Evolutionary conservation across 2,329 filamentous ascomycete genomes (phyloP).

Genomic region (Didymella sp.): DNA sequence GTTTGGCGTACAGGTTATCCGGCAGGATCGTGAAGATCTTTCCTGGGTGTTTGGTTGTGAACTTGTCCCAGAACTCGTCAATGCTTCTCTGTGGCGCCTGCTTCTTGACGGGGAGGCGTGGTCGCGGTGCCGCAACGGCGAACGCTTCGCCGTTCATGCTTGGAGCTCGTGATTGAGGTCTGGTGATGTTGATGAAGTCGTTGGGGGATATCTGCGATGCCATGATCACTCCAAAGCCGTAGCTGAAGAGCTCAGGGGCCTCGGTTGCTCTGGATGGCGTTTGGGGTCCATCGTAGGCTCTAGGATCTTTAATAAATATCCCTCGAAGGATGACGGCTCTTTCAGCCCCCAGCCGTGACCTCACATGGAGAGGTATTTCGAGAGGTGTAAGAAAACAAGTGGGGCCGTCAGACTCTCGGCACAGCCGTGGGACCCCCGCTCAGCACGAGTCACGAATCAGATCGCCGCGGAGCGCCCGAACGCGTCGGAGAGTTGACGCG

Average conservation of each 20-base stretch:
- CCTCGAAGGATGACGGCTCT: constrained; percentile 19
- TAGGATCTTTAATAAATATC: constrained; percentile 35
- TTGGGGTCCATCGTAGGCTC: constrained; percentile 40
- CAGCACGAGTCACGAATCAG: constrained; percentile 33
- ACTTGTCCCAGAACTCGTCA: constrained; percentile 75
- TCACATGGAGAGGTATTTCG: constrained; percentile 40
- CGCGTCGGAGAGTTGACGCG: constrained; percentile 18
- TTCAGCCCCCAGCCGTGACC: constrained; percentile 45
- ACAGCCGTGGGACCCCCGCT: constrained; percentile 41
- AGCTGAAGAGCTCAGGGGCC: constrained; percentile 27
- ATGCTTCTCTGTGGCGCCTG: constrained; percentile 70
- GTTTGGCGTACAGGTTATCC: constrained; percentile 69
- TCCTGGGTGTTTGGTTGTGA: constrained; percentile 72
- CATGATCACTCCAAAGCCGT: constrained; percentile 39
- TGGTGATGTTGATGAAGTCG: constrained; percentile 48
- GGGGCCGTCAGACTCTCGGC: constrained; percentile 46
- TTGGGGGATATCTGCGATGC: constrained; percentile 46
- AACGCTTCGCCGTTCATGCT: constrained; percentile 44
- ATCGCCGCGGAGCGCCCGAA: constrained; percentile 27
- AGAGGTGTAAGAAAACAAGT: constrained; percentile 43
- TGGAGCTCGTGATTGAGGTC: constrained; percentile 45
- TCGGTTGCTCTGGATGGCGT: constrained; percentile 22
- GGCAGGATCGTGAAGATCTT: constrained; percentile 77
- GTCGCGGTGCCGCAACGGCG: constrained; percentile 22
- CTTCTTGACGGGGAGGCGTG: constrained; percentile 50